Conservation (phyloP, 2,329 filamentous ascomycete species). For the Alternaria tenuissima region DNA sequence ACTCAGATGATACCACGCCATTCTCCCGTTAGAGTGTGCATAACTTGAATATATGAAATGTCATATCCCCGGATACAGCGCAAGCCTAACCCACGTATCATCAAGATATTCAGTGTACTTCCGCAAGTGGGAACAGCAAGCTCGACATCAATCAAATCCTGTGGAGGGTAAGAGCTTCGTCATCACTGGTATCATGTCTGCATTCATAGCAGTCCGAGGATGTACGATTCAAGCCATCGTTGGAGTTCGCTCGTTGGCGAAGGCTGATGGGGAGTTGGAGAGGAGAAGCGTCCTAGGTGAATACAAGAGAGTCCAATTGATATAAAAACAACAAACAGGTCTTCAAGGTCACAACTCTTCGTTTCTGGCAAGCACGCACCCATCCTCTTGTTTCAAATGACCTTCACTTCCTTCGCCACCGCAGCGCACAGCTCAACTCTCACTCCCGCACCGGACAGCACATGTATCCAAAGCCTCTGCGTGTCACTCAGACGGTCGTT, state of each 20-base stretch:
- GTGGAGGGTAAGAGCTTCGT: background rate
- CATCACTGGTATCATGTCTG: background rate
- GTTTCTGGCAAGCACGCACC: background rate
- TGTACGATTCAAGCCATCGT: background rate
- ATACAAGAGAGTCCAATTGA: background rate
- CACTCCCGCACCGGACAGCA: slow-evolving; percentile 83
- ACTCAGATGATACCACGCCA: background rate
- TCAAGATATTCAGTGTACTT: too few species aligned
- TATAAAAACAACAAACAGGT: background rate
- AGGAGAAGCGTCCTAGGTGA: background rate
- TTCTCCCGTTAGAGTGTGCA: background rate
- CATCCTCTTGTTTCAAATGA: slow-evolving; percentile 14
- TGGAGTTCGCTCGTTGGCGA: too few species aligned
- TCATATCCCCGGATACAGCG: background rate
- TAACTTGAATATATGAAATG: background rate
- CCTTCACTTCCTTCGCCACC: slow-evolving; percentile 63
- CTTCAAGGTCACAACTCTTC: background rate
- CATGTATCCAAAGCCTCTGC: slow-evolving; percentile 96
- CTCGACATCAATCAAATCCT: background rate
- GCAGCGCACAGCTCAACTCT: slow-evolving; percentile 81
- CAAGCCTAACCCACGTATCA: background rate
- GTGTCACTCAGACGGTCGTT: slow-evolving; percentile 97
- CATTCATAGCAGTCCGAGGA: background rate
- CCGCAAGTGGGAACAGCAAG: background rate
- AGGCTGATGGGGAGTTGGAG: background rate